A percentile compares a stretch with the other conserved stretches of the same genome.
These are phyloP conservation scores for Heteromeles arbutifolia DNA, from an alignment of 306 rosid genomes.

Conservation along the genomic window DNA sequence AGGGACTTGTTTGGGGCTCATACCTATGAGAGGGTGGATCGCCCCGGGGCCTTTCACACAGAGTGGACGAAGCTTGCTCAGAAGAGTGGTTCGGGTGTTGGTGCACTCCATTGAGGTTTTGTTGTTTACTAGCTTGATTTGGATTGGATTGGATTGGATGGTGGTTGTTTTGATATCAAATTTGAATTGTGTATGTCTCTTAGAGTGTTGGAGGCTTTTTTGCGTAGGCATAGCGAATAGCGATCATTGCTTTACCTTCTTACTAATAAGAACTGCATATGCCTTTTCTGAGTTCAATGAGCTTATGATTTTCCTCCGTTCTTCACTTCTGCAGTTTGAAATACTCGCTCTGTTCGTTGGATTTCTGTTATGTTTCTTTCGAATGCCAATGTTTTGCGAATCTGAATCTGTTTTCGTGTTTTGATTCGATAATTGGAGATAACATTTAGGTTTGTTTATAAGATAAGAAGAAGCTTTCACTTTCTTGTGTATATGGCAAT, in stretches of 20 bases:
- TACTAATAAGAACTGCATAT: conserved; percentile 41
- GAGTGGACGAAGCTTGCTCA: conserved; percentile 94
- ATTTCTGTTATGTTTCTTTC: not conserved
- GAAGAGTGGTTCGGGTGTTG: conserved; percentile 45
- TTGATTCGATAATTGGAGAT: not conserved
- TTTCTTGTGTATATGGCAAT: not conserved
- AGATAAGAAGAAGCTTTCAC: not conserved
- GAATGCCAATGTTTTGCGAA: not conserved
- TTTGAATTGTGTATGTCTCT: conserved; percentile 33
- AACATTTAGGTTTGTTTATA: not conserved
- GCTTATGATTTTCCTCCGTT: not conserved
- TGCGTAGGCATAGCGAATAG: conserved; percentile 28
- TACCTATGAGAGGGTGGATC: conserved; percentile 81
- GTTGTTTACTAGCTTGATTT: conserved; percentile 20
- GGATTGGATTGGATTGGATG: conserved; percentile 16
- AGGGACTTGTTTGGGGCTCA: conserved; percentile 95
- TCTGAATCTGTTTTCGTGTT: not conserved
- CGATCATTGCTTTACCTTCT: conserved; percentile 24
- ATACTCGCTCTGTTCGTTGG: not conserved
- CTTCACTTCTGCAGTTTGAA: not conserved
- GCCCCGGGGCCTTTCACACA: conserved; percentile 73
- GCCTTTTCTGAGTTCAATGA: conserved; percentile 24
- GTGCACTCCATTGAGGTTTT: conserved; percentile 45
- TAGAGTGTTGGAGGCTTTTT: conserved; percentile 21
- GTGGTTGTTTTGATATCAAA: conserved; percentile 8